Evolutionary conservation across 2,329 filamentous ascomycete species (phyloP).

Genomic region (Alternaria viburni): DNA sequence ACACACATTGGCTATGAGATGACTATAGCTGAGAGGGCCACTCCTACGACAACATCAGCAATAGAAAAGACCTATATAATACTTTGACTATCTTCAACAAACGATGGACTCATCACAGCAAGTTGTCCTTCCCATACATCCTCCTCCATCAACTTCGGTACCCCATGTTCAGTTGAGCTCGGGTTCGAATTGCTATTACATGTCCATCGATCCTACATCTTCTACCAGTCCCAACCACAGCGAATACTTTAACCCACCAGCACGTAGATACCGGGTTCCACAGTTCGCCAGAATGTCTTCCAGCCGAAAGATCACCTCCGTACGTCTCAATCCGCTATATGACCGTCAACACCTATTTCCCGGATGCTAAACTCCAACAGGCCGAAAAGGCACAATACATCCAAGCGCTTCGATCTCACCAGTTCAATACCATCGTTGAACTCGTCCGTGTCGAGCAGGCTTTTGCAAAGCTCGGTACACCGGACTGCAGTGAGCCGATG

Average conservation of each 20-base stretch:
- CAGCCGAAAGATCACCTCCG: slow-evolving; percentile 30
- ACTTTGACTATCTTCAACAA: background rate
- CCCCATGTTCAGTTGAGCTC: slow-evolving; percentile 8
- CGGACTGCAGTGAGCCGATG: slow-evolving; percentile 70
- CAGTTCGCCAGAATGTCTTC: slow-evolving; percentile 35
- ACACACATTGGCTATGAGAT: background rate
- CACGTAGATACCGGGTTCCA: slow-evolving; percentile 30
- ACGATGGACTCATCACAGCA: slow-evolving; percentile 18
- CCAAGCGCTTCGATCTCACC: slow-evolving; percentile 67
- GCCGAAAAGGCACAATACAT: slow-evolving; percentile 63
- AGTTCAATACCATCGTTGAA: slow-evolving; percentile 76
- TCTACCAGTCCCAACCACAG: slow-evolving; percentile 26
- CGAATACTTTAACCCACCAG: slow-evolving; percentile 34
- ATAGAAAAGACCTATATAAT: slow-evolving; percentile 23
- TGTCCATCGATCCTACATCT: slow-evolving; percentile 31
- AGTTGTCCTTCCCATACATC: slow-evolving; percentile 8
- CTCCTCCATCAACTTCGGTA: slow-evolving; percentile 13
- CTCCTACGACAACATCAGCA: background rate
- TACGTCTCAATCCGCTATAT: slow-evolving; percentile 13
- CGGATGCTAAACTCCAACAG: slow-evolving; percentile 27
- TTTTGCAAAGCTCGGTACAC: slow-evolving; percentile 63
- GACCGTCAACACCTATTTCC: background rate
- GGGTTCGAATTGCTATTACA: slow-evolving; percentile 14
- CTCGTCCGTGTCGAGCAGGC: slow-evolving; percentile 73
- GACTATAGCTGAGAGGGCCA: background rate